These are phyloP conservation scores for Actinidia polygama DNA, from an alignment of 179 eudicot species.

Conservation along the genomic window DNA sequence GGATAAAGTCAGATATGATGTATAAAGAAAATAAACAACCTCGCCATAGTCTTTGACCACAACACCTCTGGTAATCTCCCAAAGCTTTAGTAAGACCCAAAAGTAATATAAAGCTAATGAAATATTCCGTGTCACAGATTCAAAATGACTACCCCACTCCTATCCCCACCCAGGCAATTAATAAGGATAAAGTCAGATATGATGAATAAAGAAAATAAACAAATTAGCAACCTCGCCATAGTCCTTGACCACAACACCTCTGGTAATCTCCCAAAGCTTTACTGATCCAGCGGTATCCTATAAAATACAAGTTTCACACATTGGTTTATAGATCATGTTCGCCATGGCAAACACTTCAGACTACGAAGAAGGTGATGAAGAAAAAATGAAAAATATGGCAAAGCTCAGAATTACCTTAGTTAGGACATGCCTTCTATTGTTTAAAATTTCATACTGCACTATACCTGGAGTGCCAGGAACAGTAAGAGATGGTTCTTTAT, in stretches of 20 bases:
- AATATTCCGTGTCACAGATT: neutral
- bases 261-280: conserved; percentile 97
- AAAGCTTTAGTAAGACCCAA: conserved; percentile 54
- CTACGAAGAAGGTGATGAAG: neutral
- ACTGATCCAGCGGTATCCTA: conserved; percentile 94
- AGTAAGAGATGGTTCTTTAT: conserved; percentile 61
- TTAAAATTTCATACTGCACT: conserved; percentile 90
- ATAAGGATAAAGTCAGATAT: neutral
- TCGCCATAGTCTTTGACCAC: conserved; percentile 84
- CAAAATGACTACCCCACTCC: conserved; percentile 5
- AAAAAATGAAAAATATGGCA: neutral
- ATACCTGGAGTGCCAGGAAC: conserved; percentile 84
- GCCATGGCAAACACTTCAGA: neutral
- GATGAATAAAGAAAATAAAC: neutral
- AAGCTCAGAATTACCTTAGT: conserved; percentile 61
- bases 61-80: conserved; percentile 92
- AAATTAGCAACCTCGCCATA: conserved; percentile 69
- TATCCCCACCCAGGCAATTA: neutral
- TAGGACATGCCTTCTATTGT: conserved; percentile 90
- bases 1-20: neutral
- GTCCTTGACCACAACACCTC: conserved; percentile 77
- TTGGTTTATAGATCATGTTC: conserved; percentile 25
- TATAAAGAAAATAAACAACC: conserved; percentile 40
- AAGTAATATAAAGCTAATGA: too few species aligned
- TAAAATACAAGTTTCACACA: conserved; percentile 17